phyloP scores from a whole-genome alignment of 768 basidiomycete species.

The Boletus vermiculosoides region DNA sequence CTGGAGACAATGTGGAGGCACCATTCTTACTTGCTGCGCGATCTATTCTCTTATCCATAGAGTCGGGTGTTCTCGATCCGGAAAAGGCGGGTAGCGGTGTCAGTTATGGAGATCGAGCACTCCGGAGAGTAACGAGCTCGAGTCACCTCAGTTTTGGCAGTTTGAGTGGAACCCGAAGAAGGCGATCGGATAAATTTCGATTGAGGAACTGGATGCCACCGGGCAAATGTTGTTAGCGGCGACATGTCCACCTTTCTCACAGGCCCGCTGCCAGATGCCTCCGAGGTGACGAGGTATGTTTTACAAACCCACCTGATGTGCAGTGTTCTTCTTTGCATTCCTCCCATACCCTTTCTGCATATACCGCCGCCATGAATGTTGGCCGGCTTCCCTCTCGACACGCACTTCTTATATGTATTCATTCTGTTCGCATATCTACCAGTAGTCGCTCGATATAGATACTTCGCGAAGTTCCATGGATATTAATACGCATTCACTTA shows the following conservation, averaged over 20 bases:
- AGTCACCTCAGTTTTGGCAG: constrained; percentile 86
- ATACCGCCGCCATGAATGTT: constrained; percentile 18
- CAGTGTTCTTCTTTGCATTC: constrained; percentile 12
- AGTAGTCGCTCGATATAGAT: constrained; percentile 24
- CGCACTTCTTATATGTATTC: constrained; percentile 13
- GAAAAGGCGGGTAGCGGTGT: constrained; percentile 95
- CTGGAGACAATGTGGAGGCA: constrained; percentile 91
- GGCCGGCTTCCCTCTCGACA: constrained; percentile 5
- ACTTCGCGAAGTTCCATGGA: constrained; percentile 10
- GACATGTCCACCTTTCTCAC: background rate
- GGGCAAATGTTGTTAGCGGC: constrained; percentile 63
- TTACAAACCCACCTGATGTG: constrained; percentile 1
- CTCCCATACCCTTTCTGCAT: constrained; percentile 27
- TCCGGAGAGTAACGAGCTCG: constrained; percentile 89
- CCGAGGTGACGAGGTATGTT: constrained; percentile 18
- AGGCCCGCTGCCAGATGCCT: background rate
- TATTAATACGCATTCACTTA: background rate
- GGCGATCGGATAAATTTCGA: constrained; percentile 56
- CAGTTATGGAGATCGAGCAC: constrained; percentile 91
- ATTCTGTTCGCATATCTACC: constrained; percentile 19
- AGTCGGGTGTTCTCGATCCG: constrained; percentile 87
- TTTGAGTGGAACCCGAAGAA: constrained; percentile 64
- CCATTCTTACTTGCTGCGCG: constrained; percentile 88
- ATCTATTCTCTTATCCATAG: constrained; percentile 85
- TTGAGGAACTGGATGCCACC: constrained; percentile 59